These are phyloP conservation scores for Populus simonii DNA, from an alignment of 345 rosid genomes.

Conservation along the genomic window DNA sequence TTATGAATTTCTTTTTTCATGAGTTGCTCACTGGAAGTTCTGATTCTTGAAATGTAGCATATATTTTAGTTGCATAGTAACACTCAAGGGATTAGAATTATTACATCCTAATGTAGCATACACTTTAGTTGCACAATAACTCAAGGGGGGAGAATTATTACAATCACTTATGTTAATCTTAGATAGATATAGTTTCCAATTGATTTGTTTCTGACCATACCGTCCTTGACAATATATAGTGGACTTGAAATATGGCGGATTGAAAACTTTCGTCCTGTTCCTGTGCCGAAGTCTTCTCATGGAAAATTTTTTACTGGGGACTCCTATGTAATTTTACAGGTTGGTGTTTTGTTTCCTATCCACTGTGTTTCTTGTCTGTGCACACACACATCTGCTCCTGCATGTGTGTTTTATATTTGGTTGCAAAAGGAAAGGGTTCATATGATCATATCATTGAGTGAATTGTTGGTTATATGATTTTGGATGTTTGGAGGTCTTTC, in stretches of 20 bases:
- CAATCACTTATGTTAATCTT: conserved; percentile 1
- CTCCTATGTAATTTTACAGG: conserved; percentile 90
- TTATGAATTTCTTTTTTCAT: not conserved
- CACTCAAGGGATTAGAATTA: no score
- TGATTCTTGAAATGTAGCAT: not conserved
- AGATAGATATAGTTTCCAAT: not conserved
- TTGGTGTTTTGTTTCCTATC: conserved; percentile 23
- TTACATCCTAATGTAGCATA: no score
- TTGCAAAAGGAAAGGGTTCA: not conserved
- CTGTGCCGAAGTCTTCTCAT: conserved; percentile 58
- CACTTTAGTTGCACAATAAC: no score
- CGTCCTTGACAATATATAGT: conserved; percentile 35
- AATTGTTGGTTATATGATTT: not conserved
- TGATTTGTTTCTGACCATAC: not conserved
- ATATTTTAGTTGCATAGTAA: no score
- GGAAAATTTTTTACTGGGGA: conserved; percentile 96
- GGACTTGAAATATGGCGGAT: conserved; percentile 97
- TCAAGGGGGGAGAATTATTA: no score
- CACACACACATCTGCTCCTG: no score
- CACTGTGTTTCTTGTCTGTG: not conserved
- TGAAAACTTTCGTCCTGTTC: conserved; percentile 76
- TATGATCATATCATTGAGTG: not conserved
- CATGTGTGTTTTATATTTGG: not conserved
- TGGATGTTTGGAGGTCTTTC: no score
- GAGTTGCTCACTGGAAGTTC: no score